Evolutionary conservation across 2,329 filamentous ascomycete species (phyloP), one percentile per base, ranked within the genome.

Genomic region (Westerdykella ornata): DNA sequence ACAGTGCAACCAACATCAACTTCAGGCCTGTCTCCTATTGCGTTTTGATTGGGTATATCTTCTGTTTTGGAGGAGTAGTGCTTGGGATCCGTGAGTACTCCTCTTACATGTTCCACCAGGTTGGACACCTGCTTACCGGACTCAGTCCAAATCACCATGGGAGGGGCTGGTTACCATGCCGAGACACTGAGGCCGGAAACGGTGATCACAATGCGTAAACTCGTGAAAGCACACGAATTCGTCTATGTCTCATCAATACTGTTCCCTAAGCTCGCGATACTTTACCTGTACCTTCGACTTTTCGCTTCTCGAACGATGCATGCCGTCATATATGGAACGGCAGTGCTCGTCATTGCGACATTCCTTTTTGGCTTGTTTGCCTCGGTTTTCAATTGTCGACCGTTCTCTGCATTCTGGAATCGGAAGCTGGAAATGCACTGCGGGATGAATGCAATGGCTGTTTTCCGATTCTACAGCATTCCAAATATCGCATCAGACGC

Each of bases 401-500:
- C 50, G 5, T 49, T 53, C 34, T 9, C 26, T 31, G 32, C 39
- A 0, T 49, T 47, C 18, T 53, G 50, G 52, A 43, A 53, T 18
- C 28, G 7, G 2, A 37, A 19, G 2, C 16, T 46, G n/a, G 22
- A 35, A 7, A 22, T 12, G 6, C 28, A 35, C 12, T 54, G 52
- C 32, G 46, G 37, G 2, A 48, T 54, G 42, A 39, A 54, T 18
- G 32, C 34, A 5, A 45, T 46, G 37, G 34, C 37, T 4, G 41
- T 37, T 1, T 48, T 52, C 20, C 44, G 52, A 43, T 38, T 58
- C 52, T 38, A 57, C 39, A 51, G 52, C 35, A 38, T 67, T 16
- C 60, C 63, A 5, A 67, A 67, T 39, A 65, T 68, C n/a, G 36
- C 59, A 5, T 64, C 66, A 15, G 64, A 68, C 42, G 42, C 59